phyloP scores from a whole-genome alignment of 148 eudicot genomes.

The Cornus kousa region DNA sequence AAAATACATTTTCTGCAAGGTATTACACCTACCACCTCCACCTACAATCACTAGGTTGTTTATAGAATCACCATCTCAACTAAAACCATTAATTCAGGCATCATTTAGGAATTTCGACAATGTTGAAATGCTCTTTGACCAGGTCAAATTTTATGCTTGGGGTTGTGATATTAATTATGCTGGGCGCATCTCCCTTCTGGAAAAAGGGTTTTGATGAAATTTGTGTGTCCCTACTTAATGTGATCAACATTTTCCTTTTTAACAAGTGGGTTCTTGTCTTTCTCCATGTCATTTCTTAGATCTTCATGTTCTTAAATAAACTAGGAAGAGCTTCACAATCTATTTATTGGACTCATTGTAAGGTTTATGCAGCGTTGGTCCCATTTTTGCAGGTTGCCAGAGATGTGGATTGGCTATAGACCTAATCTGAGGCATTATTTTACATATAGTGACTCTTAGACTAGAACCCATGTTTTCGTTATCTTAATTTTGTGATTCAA shows the following conservation, averaged over 20 bases:
- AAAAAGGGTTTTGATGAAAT: not conserved
- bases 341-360: too few relatives aligned
- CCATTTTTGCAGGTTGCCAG: too few relatives aligned
- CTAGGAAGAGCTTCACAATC: too few relatives aligned
- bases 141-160: not conserved
- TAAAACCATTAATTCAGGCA: not conserved
- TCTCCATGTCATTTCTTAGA: not conserved
- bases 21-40: not conserved
- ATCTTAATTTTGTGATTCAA: too few relatives aligned
- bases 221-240: not conserved
- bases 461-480: too few relatives aligned
- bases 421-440: too few relatives aligned
- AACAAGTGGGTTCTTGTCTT: not conserved
- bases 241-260: not conserved
- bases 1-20: too few relatives aligned
- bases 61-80: not conserved
- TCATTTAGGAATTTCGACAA: not conserved
- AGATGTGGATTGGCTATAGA: too few relatives aligned
- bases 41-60: not conserved
- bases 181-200: too few relatives aligned
- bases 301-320: not conserved
- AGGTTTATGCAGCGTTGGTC: too few relatives aligned
- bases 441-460: too few relatives aligned
- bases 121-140: not conserved
- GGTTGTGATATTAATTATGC: not conserved